Base-by-base conservation (phyloP, 306 rosid species). In the Arachis hypogaea region DNA sequence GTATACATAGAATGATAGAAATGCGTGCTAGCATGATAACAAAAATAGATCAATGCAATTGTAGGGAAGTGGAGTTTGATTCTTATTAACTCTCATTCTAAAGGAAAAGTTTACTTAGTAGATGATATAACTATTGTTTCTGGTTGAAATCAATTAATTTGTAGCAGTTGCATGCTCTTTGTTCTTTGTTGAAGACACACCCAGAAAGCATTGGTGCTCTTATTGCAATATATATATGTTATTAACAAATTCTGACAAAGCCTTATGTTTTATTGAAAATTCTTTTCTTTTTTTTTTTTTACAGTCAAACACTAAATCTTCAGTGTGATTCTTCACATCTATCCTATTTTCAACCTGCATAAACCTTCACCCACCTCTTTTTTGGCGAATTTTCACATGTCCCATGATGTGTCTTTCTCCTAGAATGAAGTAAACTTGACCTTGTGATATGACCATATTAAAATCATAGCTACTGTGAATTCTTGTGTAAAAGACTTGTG, bases 181-280 rank as follows among this genome's bases (percentile, higher is more conserved):
- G 51, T 46, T 49, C 49, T 51, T 56, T 40, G 16, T 58, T 72
- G 69, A 68, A 61, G 67, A 77, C 29, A 77, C 29, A 47, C 38
- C 54, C 68, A 60, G 28, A 73, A 54, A 51, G 12, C 45, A 65
- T 65, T 41, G 42, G 68, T 14, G 29, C 6, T 49, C 41, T 50
- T 59, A 11, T 49, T 77, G 47, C 10, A 11, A 3, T 16, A 29
- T 16, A 36, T 42, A 41, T 38, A 0, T 66, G 57, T 33, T 5
- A 5, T 4, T 33, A 33, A 33, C 38, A 33, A 33, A 33, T 4
- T 33, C 28, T 33, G 4, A 33, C 38, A 33, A 33, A 33, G 4
- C 38, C 38, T 33, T 2, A 4, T 33, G 4, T 33, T 33, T 33
- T 33, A 11, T 11, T 10, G 3, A 10, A 49, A 49, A 49, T 5